Percentiles rank a stretch among this genome's conserved stretches.
Conservation (phyloP, 2,329 filamentous ascomycete genomes). For the Fusarium tupiense region DNA sequence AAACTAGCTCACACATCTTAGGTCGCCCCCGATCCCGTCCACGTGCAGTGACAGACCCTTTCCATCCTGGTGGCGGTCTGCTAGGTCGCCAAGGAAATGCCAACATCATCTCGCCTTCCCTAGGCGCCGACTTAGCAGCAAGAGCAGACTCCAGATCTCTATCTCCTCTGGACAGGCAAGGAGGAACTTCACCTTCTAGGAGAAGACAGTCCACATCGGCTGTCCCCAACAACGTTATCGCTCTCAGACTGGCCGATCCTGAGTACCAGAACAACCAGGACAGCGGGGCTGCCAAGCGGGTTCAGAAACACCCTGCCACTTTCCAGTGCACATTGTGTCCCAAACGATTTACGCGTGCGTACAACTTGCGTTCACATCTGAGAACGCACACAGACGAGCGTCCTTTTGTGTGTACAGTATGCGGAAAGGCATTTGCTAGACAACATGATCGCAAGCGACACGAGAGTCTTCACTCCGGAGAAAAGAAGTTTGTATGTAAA, state of each 20-base stretch:
- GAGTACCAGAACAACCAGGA: conserved; percentile 76
- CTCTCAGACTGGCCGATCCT: conserved; percentile 90
- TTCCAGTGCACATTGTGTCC: conserved; percentile 95
- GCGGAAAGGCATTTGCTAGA: conserved; percentile 94
- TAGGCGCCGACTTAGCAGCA: conserved; percentile 56
- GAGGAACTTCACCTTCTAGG: conserved; percentile 48
- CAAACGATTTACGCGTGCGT: conserved; percentile 95
- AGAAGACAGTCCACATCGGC: conserved; percentile 71
- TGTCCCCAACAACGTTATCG: conserved; percentile 73
- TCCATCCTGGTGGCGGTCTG: conserved; percentile 58
- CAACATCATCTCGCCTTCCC: conserved; percentile 60
- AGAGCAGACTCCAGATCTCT: conserved; percentile 63
- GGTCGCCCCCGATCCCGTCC: conserved; percentile 61
- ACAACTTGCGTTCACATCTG: conserved; percentile 94
- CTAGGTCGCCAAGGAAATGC: conserved; percentile 53
- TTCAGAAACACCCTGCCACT: conserved; percentile 96
- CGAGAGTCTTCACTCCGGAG: conserved; percentile 93
- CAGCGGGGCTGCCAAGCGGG: conserved; percentile 75
- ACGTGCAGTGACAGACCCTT: conserved; percentile 69
- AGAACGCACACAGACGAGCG: conserved; percentile 97
- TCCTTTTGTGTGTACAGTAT: conserved; percentile 96
- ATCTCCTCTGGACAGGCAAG: conserved; percentile 67
- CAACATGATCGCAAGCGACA: conserved; percentile 98
- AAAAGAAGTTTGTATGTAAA: conserved; percentile 98
- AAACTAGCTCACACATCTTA: conserved; percentile 41